Conservation (phyloP, 208 protist species). For the Trypanosoma rangeli region DNA sequence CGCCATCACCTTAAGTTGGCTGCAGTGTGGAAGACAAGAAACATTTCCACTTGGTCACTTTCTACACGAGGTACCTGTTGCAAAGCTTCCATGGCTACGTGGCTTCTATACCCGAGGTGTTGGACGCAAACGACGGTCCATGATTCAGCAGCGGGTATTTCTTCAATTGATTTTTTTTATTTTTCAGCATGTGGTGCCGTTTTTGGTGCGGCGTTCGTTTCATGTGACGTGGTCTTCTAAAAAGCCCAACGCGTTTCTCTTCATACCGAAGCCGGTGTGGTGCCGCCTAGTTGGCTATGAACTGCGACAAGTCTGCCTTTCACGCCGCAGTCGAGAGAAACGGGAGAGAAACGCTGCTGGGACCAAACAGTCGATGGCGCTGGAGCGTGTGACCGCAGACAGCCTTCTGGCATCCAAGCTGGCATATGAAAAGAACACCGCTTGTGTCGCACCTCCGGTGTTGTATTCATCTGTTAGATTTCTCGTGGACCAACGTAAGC, state of each 20-base stretch:
- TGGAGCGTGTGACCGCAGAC: constrained; percentile 12
- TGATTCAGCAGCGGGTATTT: constrained; percentile 66
- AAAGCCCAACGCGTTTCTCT: constrained; percentile 44
- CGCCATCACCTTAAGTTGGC: constrained; percentile 39
- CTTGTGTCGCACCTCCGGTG: neutral
- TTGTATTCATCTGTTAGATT: constrained; percentile 64
- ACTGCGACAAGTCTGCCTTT: constrained; percentile 29
- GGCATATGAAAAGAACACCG: neutral
- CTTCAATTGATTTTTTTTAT: constrained; percentile 72
- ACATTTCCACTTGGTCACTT: constrained; percentile 49
- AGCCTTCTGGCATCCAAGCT: neutral
- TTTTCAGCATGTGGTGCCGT: constrained; percentile 65
- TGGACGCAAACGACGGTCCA: constrained; percentile 39
- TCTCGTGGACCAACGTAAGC: constrained; percentile 56
- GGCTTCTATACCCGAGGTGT: constrained; percentile 42
- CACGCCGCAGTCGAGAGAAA: neutral
- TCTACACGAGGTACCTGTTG: constrained; percentile 53
- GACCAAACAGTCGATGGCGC: neutral
- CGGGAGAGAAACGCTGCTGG: neutral
- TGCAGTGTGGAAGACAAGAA: constrained; percentile 42
- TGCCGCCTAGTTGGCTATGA: constrained; percentile 41
- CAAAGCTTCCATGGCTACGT: constrained; percentile 58
- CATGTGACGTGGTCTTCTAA: constrained; percentile 63
- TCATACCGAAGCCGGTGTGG: constrained; percentile 58
- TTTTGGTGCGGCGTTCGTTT: constrained; percentile 50